phyloP scores from a whole-genome alignment of 75 land plant species.

The Selaginella moellendorffii region DNA sequence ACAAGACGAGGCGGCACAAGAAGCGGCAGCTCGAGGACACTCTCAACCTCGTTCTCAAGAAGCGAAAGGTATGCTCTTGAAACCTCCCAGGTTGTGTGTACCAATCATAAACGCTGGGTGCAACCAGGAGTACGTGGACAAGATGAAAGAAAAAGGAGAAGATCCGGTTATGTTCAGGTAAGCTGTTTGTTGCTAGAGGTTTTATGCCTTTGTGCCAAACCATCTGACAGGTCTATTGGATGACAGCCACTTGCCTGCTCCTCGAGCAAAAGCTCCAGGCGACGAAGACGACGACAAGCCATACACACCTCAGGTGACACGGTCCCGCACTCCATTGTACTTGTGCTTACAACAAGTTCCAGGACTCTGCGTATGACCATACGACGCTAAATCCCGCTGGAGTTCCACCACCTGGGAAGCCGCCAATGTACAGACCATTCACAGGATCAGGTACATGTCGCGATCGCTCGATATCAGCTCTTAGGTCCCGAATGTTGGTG shows the following conservation, averaged over 20 bases:
- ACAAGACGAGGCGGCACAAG: conserved; percentile 97
- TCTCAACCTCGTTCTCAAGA: conserved; percentile 77
- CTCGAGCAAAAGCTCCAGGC: conserved; percentile 48
- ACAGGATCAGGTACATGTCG: conserved; percentile 34
- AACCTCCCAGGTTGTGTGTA: no score
- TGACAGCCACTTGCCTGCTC: conserved; percentile 79
- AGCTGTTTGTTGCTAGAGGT: neutral
- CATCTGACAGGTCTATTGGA: neutral
- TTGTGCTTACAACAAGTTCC: conserved; percentile 2
- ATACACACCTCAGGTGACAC: conserved; percentile 69
- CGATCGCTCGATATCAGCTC: neutral
- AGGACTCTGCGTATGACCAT: conserved; percentile 97
- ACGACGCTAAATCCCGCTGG: conserved; percentile 94
- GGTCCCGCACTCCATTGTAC: neutral
- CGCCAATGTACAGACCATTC: conserved; percentile 94
- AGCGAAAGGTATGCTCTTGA: conserved; percentile 73
- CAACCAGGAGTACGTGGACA: conserved; percentile 87
- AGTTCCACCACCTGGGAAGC: conserved; percentile 98
- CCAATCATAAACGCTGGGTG: no score
- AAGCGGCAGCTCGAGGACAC: conserved; percentile 99
- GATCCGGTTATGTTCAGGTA: conserved; percentile 98
- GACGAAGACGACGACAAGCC: conserved; percentile 83
- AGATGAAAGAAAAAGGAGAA: conserved; percentile 96
- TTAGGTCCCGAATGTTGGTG: neutral
- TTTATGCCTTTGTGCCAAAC: neutral